Evolutionary conservation across 2,329 filamentous ascomycete genomes (phyloP), one percentile per base, ranked within the genome.

Genomic region (Rosellinia necatrix): DNA sequence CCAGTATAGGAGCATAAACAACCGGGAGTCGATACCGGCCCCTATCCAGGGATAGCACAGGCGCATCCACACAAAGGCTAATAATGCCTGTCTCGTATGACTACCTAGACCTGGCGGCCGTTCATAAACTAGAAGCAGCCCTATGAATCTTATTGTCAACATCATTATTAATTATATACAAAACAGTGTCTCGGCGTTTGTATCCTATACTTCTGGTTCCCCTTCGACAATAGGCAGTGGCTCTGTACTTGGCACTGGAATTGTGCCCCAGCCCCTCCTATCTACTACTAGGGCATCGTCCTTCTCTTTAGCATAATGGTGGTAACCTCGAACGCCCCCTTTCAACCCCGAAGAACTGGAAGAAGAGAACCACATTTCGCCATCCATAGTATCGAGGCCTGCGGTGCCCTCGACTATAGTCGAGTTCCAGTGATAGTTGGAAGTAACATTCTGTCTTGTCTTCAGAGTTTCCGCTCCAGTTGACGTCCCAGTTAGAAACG

Each of bases 391-490:
- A 35, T 70, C 68, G 1, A 65, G 19, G 24, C 58, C 60, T 21
- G 58, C 54, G n/a, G 64, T 68, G 3, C 68, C 69, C 43, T 67
- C 65, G 10, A 70, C 67, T 37, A 71, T 70, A 7, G 68, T 70
- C 12, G 64, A 57, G 32, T 70, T 71, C 68, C 68, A 70, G 49
- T 66, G 66, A 50, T 71, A 71, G 34, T 60, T 61, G 10, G 68
- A 70, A n/a, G 66, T 67, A 17, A 67, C 68, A 27, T 66, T 68
- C 58, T 71, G 68, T 41, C 69, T 64, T 2, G 68, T 69, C 1
- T 47, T 51, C 12, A 68, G 42, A 40, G 25, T 65, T 50, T 59
- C 60, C 2, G 37, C 34, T 3, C 66, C 65, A 3, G 59, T 19
- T 12, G 57, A 62, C n/a, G 44, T 60, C 12, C 66, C 66, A 0